These are phyloP conservation scores for Quambalaria eucalypti DNA, from an alignment of 1,284 basidiomycete genomes.

Conservation along the genomic window DNA sequence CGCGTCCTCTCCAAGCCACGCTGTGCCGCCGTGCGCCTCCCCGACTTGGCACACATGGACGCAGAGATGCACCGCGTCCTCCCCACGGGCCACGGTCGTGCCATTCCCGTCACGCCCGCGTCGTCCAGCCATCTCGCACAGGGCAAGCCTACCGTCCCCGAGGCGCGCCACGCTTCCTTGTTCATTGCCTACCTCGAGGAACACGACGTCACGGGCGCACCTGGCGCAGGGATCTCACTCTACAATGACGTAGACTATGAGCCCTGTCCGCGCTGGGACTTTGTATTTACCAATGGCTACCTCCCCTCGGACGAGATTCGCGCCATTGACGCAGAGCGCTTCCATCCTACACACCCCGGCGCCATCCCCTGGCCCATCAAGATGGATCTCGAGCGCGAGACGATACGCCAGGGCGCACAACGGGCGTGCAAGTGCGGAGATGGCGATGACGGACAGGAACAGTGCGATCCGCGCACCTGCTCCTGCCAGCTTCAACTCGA, in stretches of 20 bases:
- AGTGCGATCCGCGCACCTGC: neutral
- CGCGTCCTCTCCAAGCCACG: constrained; percentile 1
- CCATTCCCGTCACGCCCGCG: neutral
- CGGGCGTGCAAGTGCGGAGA: neutral
- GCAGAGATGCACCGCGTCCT: neutral
- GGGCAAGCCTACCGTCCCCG: neutral
- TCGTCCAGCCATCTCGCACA: neutral
- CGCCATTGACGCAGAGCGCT: constrained; percentile 13
- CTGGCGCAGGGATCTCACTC: constrained; percentile 11
- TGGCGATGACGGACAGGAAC: neutral
- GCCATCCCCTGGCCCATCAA: neutral
- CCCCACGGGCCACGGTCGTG: neutral
- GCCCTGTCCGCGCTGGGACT: constrained; percentile 28
- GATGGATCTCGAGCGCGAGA: neutral
- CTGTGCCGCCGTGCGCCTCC: neutral
- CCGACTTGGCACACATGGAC: constrained; percentile 2
- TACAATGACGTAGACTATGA: constrained; percentile 14
- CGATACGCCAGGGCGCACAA: neutral
- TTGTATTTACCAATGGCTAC: constrained; percentile 20
- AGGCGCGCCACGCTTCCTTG: constrained; percentile 8
- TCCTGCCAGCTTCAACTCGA: neutral
- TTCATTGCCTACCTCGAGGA: constrained; percentile 18
- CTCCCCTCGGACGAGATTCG: constrained; percentile 15
- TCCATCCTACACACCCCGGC: too few relatives aligned
- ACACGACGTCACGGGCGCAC: constrained; percentile 9